A percentile compares a stretch with the other conserved stretches of the same genome.
phyloP scores from a whole-genome alignment of 2,329 filamentous ascomycete species.

The Huntiella omanensis region DNA sequence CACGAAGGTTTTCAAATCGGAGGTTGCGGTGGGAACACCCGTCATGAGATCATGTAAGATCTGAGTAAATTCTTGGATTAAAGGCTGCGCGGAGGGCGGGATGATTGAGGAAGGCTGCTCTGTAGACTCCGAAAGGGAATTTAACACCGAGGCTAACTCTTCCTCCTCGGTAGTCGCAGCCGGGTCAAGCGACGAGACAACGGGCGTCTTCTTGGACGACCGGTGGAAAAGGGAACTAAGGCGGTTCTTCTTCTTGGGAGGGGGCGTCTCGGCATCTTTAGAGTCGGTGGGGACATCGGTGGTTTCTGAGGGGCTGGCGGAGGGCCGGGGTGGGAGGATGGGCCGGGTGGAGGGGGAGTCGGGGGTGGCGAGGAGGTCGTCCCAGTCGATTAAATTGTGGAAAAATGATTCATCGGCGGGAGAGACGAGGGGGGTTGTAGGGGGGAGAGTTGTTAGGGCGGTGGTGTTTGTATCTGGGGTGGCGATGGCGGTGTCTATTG shows the following conservation, averaged over 20 bases:
- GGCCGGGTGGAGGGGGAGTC: constrained; percentile 28
- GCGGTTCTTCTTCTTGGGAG: constrained; percentile 18
- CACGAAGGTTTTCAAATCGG: constrained; percentile 53
- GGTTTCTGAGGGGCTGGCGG: neutral
- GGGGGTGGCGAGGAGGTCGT: constrained; percentile 13
- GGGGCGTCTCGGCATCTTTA: constrained; percentile 17
- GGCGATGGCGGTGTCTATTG: neutral
- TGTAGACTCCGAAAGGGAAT: constrained; percentile 57
- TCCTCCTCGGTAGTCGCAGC: constrained; percentile 34
- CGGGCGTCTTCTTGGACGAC: constrained; percentile 18
- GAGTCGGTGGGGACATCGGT: neutral
- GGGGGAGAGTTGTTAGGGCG: neutral
- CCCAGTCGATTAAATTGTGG: constrained; percentile 26
- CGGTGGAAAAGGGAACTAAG: constrained; percentile 21
- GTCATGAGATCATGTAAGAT: constrained; percentile 85
- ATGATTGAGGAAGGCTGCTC: too few relatives aligned
- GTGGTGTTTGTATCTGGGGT: neutral
- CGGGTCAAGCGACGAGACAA: constrained; percentile 15
- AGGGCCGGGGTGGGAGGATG: constrained; percentile 31
- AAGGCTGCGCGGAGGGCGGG: constrained; percentile 30
- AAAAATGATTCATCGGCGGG: constrained; percentile 39
- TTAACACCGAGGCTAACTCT: constrained; percentile 63
- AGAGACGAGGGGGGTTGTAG: neutral
- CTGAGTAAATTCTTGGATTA: constrained; percentile 68
- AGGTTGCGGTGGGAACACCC: constrained; percentile 82